Evolutionary conservation across 441 rosid genomes (phyloP), one percentile per base, ranked within the genome.

Genomic region (Gossypium laxum): DNA sequence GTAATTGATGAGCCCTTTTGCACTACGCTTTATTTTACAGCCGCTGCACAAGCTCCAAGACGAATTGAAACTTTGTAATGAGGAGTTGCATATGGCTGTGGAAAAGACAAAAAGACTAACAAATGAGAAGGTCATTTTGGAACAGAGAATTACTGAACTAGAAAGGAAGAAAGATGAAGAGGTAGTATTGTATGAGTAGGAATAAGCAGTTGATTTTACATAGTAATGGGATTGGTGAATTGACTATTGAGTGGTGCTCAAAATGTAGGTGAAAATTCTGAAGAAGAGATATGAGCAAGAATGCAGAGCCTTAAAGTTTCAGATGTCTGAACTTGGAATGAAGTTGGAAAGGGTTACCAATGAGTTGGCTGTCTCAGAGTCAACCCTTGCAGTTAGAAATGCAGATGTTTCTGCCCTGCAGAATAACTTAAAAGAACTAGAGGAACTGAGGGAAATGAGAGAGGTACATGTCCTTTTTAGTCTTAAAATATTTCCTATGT

Each of bases 361-460:
- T 73, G 85, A 91, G 15, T 83, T 90, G 73, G 80, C 83, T 78
- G 72, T 51, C 56, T 75, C 84, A 47, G 81, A 89, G 81, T 86
- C 96, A 43, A 80, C 84, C 43, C 83, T 88, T 73, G 84, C 82
- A 75, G 73, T 51, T 41, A 87, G 79, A 82, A 82, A 83, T 56
- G 72, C 84, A 17, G 91, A 92, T 50, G 81, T 90, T 69, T 76
- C 81, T 73, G 59, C 84, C 67, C 67, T 89, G 76, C 89, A 92
- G 73, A 87, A 80, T 78, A 88, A 81, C 67, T 76, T 88, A 79
- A 92, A 87, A 79, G 99, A 94, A 70, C 78, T 94, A 17, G 98
- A 92, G 72, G 98, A 94, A 22, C 73, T 94, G 72, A 84, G 99
- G 79, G 97, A 89, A 83, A 88, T 94, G 96, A 92, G 88, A 81